A percentile compares a stretch with the other conserved stretches of the same genome.
phyloP scores from a whole-genome alignment of 164 flowering plant genomes.

The Dillenia suffruticosa region DNA sequence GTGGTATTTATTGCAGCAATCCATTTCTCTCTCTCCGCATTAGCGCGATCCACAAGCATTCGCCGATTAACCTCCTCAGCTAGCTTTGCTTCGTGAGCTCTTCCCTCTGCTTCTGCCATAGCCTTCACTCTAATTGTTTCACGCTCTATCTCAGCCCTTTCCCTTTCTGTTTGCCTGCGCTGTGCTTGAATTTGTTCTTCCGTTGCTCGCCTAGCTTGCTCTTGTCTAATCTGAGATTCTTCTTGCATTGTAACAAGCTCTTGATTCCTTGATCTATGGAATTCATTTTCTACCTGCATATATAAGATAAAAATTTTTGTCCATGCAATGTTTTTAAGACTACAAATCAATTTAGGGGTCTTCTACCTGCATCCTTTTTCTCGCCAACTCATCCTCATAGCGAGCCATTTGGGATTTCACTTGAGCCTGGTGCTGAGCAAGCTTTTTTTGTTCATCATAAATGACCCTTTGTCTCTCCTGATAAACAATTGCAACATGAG shows the following conservation, averaged over 20 bases:
- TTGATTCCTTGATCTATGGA: constrained; percentile 72
- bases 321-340: neutral
- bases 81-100: constrained; percentile 89
- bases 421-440: constrained; percentile 77
- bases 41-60: constrained; percentile 66
- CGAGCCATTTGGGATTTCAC: constrained; percentile 81
- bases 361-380: constrained; percentile 89
- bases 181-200: constrained; percentile 95
- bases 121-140: constrained; percentile 79
- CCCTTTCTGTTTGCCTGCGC: constrained; percentile 81
- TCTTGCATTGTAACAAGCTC: constrained; percentile 96
- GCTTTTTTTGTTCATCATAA: constrained; percentile 77
- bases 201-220: constrained; percentile 75
- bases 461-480: constrained; percentile 80
- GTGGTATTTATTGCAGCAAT: constrained; percentile 87
- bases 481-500: constrained; percentile 3
- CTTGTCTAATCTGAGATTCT: constrained; percentile 74
- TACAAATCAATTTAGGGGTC: neutral
- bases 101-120: constrained; percentile 92
- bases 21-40: constrained; percentile 87
- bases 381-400: constrained; percentile 88
- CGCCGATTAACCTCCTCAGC: constrained; percentile 80
- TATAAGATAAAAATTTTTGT: constrained; percentile 3
- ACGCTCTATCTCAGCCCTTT: constrained; percentile 82
- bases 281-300: constrained; percentile 79